Conservation (phyloP, 257 asterid species). For the Paraleonurus japonicus region DNA sequence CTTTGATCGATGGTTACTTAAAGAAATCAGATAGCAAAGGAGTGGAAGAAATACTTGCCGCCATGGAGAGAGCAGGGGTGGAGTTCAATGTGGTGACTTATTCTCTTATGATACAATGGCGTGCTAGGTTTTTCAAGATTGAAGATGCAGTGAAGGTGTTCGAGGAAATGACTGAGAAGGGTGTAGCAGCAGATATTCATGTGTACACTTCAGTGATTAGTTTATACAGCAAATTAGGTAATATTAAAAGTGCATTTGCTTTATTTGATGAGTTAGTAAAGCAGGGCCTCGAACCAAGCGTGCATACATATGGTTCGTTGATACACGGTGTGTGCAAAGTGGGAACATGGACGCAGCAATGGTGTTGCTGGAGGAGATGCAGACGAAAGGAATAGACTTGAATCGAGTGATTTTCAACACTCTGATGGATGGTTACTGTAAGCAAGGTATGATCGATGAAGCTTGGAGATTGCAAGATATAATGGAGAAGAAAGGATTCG, state of each 20-base stretch:
- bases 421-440: slow-evolving; percentile 83
- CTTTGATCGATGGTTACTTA: slow-evolving; percentile 61
- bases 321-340: slow-evolving; percentile 63
- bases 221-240: slow-evolving; percentile 45
- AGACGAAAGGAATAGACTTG: slow-evolving; percentile 56
- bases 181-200: slow-evolving; percentile 52
- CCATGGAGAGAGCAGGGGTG: slow-evolving; percentile 62
- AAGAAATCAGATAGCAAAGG: slow-evolving; percentile 48
- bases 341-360: slow-evolving; percentile 68
- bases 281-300: slow-evolving; percentile 64
- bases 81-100: slow-evolving; percentile 60
- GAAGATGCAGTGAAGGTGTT: slow-evolving; percentile 63
- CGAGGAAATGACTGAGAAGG: slow-evolving; percentile 57
- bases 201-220: slow-evolving; percentile 61
- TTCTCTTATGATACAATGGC: slow-evolving; percentile 54
- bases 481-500: slow-evolving; percentile 77
- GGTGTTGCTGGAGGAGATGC: slow-evolving; percentile 76
- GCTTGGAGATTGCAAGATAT: slow-evolving; percentile 53
- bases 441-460: slow-evolving; percentile 73
- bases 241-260: slow-evolving; percentile 55
- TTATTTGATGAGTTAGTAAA: slow-evolving; percentile 70
- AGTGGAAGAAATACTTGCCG: slow-evolving; percentile 43
- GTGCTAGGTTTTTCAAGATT: slow-evolving; percentile 31
- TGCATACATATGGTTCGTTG: slow-evolving; percentile 70
- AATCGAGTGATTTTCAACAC: slow-evolving; percentile 71